Evolutionary conservation across 2,329 filamentous ascomycete species (phyloP).

Genomic region (Fonsecaea erecta): DNA sequence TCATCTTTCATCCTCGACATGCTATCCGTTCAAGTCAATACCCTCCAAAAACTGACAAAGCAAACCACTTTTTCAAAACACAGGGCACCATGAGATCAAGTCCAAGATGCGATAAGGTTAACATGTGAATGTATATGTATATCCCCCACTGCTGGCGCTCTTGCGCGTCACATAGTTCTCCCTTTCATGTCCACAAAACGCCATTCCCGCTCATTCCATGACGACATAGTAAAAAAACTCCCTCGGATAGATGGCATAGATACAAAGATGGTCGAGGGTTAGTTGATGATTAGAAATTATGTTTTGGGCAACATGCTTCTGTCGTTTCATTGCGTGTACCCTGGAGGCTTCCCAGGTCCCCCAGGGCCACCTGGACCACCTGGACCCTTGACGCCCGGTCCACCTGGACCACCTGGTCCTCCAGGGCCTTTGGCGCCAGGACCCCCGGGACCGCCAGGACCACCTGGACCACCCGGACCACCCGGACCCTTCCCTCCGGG

Average conservation of each 20-base stretch:
- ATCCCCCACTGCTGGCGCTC: slow-evolving; percentile 23
- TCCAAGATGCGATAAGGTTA: slow-evolving; percentile 1
- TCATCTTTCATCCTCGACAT: slow-evolving; percentile 9
- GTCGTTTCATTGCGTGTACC: slow-evolving; percentile 16
- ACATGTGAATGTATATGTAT: slow-evolving; percentile 19
- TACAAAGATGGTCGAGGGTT: slow-evolving; percentile 21
- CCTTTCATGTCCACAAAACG: slow-evolving; percentile 27
- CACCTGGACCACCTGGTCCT: slow-evolving; percentile 25
- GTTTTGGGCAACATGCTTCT: slow-evolving; percentile 14
- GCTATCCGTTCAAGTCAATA: slow-evolving; percentile 1
- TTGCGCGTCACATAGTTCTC: slow-evolving; percentile 13
- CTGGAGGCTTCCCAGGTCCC: slow-evolving; percentile 17
- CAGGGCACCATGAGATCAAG: background rate
- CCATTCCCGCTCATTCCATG: slow-evolving; percentile 33
- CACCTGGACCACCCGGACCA: slow-evolving; percentile 28
- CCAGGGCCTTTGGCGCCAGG: slow-evolving; percentile 17
- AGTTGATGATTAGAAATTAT: slow-evolving; percentile 30
- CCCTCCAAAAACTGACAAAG: background rate
- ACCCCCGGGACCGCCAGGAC: slow-evolving; percentile 19
- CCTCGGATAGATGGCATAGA: slow-evolving; percentile 27
- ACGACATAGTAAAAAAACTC: slow-evolving; percentile 29
- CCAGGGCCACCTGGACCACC: slow-evolving; percentile 24
- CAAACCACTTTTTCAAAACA: slow-evolving; percentile 6
- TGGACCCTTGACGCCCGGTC: slow-evolving; percentile 21
- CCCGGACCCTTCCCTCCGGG: slow-evolving; percentile 31